phyloP scores from a whole-genome alignment of 2,329 filamentous ascomycete species.

The Paecilomyces sp. region DNA sequence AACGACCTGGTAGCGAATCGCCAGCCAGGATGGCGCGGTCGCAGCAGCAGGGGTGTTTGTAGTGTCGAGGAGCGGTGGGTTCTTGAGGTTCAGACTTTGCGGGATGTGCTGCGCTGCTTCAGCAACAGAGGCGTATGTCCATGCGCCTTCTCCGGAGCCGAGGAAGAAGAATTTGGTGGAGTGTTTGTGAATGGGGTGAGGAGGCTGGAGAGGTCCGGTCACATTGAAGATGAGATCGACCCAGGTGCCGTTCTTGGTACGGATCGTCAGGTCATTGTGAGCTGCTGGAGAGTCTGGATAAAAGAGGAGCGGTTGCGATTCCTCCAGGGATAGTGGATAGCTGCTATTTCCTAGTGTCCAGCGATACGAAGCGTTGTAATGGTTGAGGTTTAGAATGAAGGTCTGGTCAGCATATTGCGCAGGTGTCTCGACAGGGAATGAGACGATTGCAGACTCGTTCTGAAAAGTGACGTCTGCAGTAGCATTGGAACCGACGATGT shows the following conservation, averaged over 20 bases:
- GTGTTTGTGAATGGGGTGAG: slow-evolving; percentile 60
- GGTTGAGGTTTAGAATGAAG: slow-evolving; percentile 29
- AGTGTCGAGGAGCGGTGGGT: slow-evolving; percentile 49
- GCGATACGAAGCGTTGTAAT: slow-evolving; percentile 37
- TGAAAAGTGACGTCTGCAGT: slow-evolving; percentile 39
- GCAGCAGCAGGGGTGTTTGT: slow-evolving; percentile 32
- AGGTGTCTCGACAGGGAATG: slow-evolving; percentile 43
- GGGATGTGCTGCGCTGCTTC: slow-evolving; percentile 45
- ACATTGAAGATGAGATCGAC: slow-evolving; percentile 50
- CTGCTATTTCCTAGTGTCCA: slow-evolving; percentile 43
- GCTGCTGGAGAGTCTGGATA: slow-evolving; percentile 28
- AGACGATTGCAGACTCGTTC: slow-evolving; percentile 34
- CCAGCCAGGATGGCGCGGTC: slow-evolving; percentile 39
- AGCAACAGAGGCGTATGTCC: slow-evolving; percentile 47
- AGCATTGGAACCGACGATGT: slow-evolving; percentile 40
- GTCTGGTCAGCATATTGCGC: slow-evolving; percentile 39
- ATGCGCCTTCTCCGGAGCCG: slow-evolving; percentile 45
- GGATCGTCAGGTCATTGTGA: slow-evolving; percentile 42
- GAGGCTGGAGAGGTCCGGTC: slow-evolving; percentile 40
- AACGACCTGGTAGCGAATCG: slow-evolving; percentile 45
- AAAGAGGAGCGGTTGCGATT: slow-evolving; percentile 41
- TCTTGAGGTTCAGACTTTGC: slow-evolving; percentile 49
- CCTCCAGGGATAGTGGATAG: slow-evolving; percentile 35
- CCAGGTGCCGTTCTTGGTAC: slow-evolving; percentile 44
- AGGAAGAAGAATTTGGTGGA: slow-evolving; percentile 54